phyloP scores from a whole-genome alignment of 2,329 filamentous ascomycete species.

The Botrytis cinerea region DNA sequence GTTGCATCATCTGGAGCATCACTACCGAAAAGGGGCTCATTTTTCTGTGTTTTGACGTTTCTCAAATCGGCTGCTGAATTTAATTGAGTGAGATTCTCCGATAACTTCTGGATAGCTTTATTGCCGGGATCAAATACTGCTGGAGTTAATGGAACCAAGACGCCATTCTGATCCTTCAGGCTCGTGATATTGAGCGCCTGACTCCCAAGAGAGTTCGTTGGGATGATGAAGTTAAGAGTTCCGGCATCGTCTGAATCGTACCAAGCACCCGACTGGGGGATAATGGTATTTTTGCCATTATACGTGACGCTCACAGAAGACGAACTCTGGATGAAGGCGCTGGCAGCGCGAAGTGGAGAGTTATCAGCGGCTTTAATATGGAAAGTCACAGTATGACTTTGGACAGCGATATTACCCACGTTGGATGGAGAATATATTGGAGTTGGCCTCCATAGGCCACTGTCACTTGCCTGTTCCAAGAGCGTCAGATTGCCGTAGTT shows the following conservation, averaged over 20 bases:
- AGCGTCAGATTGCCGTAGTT: not conserved
- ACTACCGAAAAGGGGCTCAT: not conserved
- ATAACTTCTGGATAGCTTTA: not conserved
- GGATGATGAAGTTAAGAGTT: not conserved
- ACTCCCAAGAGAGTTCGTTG: not conserved
- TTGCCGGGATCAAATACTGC: not conserved
- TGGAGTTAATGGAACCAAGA: not conserved
- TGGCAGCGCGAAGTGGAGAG: not conserved
- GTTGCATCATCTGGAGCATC: not conserved
- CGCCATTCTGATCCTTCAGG: constrained; percentile 4
- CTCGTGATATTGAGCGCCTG: not conserved
- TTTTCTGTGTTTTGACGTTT: not conserved
- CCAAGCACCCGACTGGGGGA: not conserved
- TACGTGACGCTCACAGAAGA: not conserved
- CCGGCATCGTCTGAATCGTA: not conserved
- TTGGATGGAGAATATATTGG: constrained; percentile 1
- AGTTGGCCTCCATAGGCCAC: not conserved
- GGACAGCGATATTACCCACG: not conserved
- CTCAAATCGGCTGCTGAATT: not conserved
- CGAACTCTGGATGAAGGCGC: not conserved
- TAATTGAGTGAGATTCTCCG: not conserved
- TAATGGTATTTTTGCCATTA: not conserved
- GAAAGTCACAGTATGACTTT: not conserved
- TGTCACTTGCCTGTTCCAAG: not conserved
- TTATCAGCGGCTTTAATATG: not conserved